Evolutionary conservation across 805 yeast species (phyloP).

Genomic region (Metschnikowia colocasiae): DNA sequence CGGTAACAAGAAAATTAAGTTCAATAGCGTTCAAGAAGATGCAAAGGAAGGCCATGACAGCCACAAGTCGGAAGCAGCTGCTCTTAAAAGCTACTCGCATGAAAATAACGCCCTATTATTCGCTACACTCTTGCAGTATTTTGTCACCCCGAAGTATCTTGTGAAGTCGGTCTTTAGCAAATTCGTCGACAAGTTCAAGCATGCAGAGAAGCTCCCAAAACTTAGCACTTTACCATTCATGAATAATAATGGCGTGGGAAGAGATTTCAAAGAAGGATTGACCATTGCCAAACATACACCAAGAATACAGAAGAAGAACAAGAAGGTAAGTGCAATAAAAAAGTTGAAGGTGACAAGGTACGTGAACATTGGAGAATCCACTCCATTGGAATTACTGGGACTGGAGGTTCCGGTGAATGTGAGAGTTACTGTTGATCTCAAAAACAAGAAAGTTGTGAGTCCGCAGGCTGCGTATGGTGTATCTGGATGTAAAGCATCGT

Average conservation of each 20-base stretch:
- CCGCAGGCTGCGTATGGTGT: slow-evolving; percentile 68
- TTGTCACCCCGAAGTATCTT: slow-evolving; percentile 81
- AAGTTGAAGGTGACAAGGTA: slow-evolving; percentile 60
- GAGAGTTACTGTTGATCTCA: slow-evolving; percentile 74
- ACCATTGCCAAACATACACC: slow-evolving; percentile 44
- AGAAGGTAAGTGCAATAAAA: slow-evolving; percentile 34
- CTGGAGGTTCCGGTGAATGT: slow-evolving; percentile 68
- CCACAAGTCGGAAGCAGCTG: slow-evolving; percentile 14
- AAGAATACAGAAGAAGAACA: slow-evolving; percentile 38
- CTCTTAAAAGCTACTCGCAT: slow-evolving; percentile 12
- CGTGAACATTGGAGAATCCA: slow-evolving; percentile 68
- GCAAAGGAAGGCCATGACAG: slow-evolving; percentile 15
- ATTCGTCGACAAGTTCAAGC: slow-evolving; percentile 45
- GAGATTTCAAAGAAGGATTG: slow-evolving; percentile 60
- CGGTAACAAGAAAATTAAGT: slow-evolving; percentile 31
- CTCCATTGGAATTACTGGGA: slow-evolving; percentile 53
- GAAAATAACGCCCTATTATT: slow-evolving; percentile 47
- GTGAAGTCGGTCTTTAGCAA: slow-evolving; percentile 58
- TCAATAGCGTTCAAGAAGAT: slow-evolving; percentile 30
- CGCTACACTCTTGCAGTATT: slow-evolving; percentile 70
- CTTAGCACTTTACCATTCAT: slow-evolving; percentile 73
- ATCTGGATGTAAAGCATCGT: slow-evolving; percentile 55
- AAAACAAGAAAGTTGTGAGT: slow-evolving; percentile 59
- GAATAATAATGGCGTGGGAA: slow-evolving; percentile 40
- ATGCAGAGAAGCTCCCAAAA: slow-evolving; percentile 69